phyloP scores from a whole-genome alignment of 345 rosid genomes.

The Excoecaria cochinchinensis region DNA sequence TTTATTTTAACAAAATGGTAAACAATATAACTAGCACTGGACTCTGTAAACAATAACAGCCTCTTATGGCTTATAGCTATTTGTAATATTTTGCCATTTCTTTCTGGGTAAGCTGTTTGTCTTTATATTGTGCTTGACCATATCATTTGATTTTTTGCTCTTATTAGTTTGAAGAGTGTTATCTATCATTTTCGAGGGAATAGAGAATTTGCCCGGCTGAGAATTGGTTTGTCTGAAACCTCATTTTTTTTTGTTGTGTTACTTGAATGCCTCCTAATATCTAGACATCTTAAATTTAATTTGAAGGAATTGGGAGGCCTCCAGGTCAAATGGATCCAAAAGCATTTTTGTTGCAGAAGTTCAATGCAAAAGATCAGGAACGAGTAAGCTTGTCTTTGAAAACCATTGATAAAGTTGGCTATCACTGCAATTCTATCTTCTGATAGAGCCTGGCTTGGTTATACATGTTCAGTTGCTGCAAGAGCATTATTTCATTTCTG shows the following conservation, averaged over 20 bases:
- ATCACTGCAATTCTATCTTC: no score
- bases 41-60: not conserved
- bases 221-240: constrained; percentile 59
- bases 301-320: constrained; percentile 74
- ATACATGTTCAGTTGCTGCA: not conserved
- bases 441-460: not conserved
- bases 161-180: constrained; percentile 53
- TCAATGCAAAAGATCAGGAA: constrained; percentile 56
- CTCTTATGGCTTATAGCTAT: not conserved
- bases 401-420: no score
- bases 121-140: not conserved
- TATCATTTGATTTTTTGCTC: not conserved
- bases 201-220: constrained; percentile 69
- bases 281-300: not conserved
- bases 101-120: not conserved
- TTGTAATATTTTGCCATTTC: not conserved
- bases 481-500: not conserved
- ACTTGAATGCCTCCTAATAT: not conserved
- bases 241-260: not conserved
- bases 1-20: no score
- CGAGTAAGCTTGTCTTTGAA: constrained; percentile 49
- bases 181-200: constrained; percentile 71
- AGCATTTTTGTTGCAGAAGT: constrained; percentile 86
- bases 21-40: not conserved
- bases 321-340: constrained; percentile 99